Conservation (phyloP, 306 rosid genomes). For the Trifolium pratense region DNA sequence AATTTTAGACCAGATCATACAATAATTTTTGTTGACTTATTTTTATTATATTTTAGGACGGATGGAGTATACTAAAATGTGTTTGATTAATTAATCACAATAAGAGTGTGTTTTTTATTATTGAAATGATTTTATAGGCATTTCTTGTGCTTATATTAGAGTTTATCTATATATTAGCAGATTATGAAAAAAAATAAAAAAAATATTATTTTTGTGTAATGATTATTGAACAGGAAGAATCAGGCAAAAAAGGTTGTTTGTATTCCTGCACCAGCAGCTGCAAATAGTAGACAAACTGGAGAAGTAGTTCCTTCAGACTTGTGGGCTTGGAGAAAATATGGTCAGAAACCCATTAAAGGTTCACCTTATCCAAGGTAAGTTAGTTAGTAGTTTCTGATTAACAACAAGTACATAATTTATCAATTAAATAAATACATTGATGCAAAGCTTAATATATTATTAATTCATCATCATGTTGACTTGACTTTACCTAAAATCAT, state of each 20-base stretch:
- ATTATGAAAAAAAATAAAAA: too few relatives aligned
- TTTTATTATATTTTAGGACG: too few relatives aligned
- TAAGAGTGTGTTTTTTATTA: background rate
- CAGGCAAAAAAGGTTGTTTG: constrained; percentile 90
- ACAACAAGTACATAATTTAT: background rate
- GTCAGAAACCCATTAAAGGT: constrained; percentile 98
- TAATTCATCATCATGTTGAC: constrained; percentile 11
- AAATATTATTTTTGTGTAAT: background rate
- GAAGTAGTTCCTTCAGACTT: constrained; percentile 97
- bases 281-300: constrained; percentile 84
- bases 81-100: background rate
- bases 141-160: too few relatives aligned
- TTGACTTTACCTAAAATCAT: constrained; percentile 31
- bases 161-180: too few relatives aligned
- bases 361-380: constrained; percentile 93
- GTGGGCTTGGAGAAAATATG: constrained; percentile 99
- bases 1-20: too few relatives aligned
- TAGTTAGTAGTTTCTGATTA: background rate
- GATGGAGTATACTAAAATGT: background rate
- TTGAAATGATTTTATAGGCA: background rate
- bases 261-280: constrained; percentile 93
- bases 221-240: constrained; percentile 64
- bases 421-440: background rate
- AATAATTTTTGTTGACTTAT: too few relatives aligned
- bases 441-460: background rate